Evolutionary conservation across 257 asterid species (phyloP), one percentile per base, ranked within the genome.

Genomic region (Rhazya stricta): DNA sequence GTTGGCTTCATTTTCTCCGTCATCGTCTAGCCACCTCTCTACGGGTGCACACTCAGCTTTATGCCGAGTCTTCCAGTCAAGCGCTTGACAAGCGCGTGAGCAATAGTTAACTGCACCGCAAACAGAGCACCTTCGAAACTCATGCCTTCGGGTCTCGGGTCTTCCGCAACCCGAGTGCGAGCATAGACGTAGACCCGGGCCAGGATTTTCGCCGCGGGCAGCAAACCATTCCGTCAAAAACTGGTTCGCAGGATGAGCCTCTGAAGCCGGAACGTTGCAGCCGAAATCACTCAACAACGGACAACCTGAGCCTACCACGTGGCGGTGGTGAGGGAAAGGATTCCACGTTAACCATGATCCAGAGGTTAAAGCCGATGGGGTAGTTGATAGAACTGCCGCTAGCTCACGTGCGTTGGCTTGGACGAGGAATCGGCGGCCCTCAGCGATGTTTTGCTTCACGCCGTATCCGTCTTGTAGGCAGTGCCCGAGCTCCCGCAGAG

Each of bases 401-500:
- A 93, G 77, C 87, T 94, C 98, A 23, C 97, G 96, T 27, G 96
- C 96, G 87, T 94, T 94, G 42, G 98, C 98, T 72, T 91, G 94
- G 53, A 91, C 82, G 3, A 91, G 79, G 76, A 89, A 89, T 0
- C 94, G 86, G 9, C 98, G 91, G 5, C 98, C 98, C 79, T 90
- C 96, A 30, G 84, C 70, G n/a, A 93, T 72, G 85, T 91, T 91
- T 66, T 83, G 88, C 84, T 88, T 89, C 77, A 91, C 96, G 45
- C 98, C 98, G 71, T 93, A 94, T 1, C 98, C 97, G 79, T 91
- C 96, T 42, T 90, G 98, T 41, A 94, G 86, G 82, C 98, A 94
- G 88, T 91, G 98, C n/a, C 98, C 98, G n/a, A 94, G 93, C 86
- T 91, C 98, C 1, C 98, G 89, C 19, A 94, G 91, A 1, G 97